Conservation (phyloP, 1,284 basidiomycete genomes). For the Cryptococcus jaspeensis region DNA sequence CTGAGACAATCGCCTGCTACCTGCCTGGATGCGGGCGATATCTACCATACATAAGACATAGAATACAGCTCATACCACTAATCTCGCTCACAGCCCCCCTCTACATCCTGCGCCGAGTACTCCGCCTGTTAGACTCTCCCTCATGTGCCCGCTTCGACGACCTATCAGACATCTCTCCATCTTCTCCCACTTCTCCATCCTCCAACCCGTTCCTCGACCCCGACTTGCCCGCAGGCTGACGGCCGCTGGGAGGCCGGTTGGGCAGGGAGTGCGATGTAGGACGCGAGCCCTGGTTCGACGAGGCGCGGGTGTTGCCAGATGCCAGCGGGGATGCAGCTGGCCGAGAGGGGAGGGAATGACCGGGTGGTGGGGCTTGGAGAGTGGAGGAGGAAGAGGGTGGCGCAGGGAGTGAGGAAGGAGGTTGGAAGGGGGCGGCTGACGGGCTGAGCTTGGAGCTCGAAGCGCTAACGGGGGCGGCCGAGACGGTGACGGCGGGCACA, state of each 20-base stretch:
- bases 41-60: too few species aligned
- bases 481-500: constrained; percentile 5
- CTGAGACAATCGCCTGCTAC: too few species aligned
- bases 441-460: constrained; percentile 20
- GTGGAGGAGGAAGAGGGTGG: not conserved
- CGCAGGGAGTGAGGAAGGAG: not conserved
- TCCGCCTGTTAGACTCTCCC: not conserved
- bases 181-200: too few species aligned
- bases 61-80: too few species aligned
- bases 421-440: constrained; percentile 18
- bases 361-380: not conserved
- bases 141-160: not conserved
- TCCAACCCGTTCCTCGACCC: too few species aligned
- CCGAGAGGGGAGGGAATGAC: not conserved
- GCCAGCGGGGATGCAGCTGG: not conserved
- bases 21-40: too few species aligned
- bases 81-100: not conserved
- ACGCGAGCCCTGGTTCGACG: not conserved
- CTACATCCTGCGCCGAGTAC: not conserved
- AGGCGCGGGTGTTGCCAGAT: not conserved
- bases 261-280: not conserved
- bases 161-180: not conserved
- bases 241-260: not conserved
- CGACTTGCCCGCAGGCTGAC: not conserved
- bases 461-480: not conserved